Percentiles rank a stretch among this genome's conserved stretches.
Evolutionary conservation across 2,329 filamentous ascomycete genomes (phyloP).

Genomic region (Pyricularia sp.): DNA sequence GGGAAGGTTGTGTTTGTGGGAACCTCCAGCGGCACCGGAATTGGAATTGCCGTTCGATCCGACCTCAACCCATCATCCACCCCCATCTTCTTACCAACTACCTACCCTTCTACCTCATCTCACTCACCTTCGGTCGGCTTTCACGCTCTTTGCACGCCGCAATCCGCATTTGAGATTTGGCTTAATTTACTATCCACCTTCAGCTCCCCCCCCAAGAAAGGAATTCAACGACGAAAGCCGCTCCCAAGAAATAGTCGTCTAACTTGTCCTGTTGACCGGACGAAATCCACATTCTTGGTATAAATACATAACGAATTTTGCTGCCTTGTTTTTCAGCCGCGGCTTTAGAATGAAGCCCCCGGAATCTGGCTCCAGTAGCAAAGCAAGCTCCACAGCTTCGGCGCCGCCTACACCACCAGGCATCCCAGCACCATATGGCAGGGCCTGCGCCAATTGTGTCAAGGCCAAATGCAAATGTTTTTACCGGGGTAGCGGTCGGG

Average conservation of each 20-base stretch:
- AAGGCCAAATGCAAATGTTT: slow-evolving; percentile 36
- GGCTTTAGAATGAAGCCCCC: neutral
- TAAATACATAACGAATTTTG: neutral
- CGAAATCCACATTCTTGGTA: neutral
- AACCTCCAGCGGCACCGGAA: neutral
- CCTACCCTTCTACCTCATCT: neutral
- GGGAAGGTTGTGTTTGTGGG: too few relatives aligned
- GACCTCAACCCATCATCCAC: neutral
- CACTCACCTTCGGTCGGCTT: neutral
- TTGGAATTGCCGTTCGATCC: neutral
- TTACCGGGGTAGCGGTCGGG: slow-evolving; percentile 16
- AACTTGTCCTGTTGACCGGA: neutral
- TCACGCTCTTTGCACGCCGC: neutral
- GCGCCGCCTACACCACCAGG: neutral
- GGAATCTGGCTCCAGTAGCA: neutral
- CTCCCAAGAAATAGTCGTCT: neutral
- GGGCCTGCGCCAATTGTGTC: slow-evolving; percentile 33
- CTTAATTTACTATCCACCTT: neutral
- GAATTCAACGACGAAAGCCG: neutral
- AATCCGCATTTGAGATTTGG: neutral
- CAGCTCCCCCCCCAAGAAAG: neutral
- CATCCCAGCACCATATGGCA: slow-evolving; percentile 21
- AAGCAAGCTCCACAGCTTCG: neutral
- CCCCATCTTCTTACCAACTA: too few relatives aligned
- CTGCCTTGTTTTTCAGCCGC: too few relatives aligned